Percentiles rank a stretch among this genome's conserved stretches.
Conservation (phyloP, 1,284 basidiomycete genomes). For the Trametes polyzona region DNA sequence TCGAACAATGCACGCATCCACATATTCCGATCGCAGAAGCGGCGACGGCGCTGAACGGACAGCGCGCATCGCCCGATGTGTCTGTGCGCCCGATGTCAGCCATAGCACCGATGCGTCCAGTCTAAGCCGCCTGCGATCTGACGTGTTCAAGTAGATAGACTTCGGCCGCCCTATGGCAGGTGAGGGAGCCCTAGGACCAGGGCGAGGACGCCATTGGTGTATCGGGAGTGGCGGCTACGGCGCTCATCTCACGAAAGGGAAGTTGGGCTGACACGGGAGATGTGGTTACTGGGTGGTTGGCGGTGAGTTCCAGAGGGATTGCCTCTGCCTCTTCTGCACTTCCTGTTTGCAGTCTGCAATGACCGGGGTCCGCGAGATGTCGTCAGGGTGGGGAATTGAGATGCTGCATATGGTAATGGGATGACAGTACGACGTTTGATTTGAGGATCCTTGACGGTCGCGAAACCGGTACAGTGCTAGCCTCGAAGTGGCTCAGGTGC, state of each 20-base stretch:
- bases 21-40: too few relatives aligned
- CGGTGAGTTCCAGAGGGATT: background rate
- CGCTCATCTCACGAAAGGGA: background rate
- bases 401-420: too few relatives aligned
- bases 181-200: background rate
- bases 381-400: too few relatives aligned
- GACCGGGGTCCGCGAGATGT: background rate
- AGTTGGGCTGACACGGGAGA: background rate
- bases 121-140: slow-evolving; percentile 11
- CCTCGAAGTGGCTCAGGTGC: too few relatives aligned
- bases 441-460: background rate
- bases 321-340: background rate
- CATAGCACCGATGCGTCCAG: background rate
- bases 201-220: background rate
- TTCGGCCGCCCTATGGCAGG: slow-evolving; percentile 1
- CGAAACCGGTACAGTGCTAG: background rate
- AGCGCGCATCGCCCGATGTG: background rate
- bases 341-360: slow-evolving; percentile 1
- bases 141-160: slow-evolving; percentile 17
- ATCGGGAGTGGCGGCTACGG: slow-evolving; percentile 2
- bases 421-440: background rate
- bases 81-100: background rate
- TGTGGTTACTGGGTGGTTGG: background rate
- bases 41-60: background rate
- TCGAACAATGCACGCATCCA: too few relatives aligned